These are phyloP conservation scores for Russula virescens DNA, from an alignment of 768 basidiomycete species.

Conservation along the genomic window DNA sequence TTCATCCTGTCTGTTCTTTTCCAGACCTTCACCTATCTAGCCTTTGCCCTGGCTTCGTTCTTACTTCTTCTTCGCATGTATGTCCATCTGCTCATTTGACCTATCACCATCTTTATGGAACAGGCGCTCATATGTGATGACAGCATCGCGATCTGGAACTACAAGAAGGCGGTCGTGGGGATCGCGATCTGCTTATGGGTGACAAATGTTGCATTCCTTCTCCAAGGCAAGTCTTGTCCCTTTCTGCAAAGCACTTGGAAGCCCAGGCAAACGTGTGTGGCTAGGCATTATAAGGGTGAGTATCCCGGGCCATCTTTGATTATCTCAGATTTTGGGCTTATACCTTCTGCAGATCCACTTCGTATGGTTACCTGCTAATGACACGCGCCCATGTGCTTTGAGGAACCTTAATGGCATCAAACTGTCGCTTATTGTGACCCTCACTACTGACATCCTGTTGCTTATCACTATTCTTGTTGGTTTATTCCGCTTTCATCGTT, in stretches of 20 bases:
- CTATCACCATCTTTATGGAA: background rate
- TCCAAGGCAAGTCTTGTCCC: background rate
- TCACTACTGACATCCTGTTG: no score
- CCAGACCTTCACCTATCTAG: background rate
- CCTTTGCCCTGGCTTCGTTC: background rate
- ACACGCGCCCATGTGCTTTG: no score
- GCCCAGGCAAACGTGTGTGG: no score
- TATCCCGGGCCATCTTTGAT: no score
- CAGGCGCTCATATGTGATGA: background rate
- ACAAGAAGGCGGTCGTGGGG: background rate
- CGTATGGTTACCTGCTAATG: no score
- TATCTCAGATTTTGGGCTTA: no score
- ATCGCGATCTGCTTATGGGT: background rate
- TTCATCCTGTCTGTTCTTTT: background rate
- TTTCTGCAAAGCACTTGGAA: background rate
- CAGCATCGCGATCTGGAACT: conserved; percentile 10
- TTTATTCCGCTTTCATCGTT: no score
- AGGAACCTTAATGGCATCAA: no score
- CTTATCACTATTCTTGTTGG: no score
- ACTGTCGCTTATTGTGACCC: no score
- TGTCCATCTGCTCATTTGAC: background rate
- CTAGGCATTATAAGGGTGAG: no score
- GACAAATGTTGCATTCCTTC: background rate
- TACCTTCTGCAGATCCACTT: no score
- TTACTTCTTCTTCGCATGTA: conserved; percentile 15